These are phyloP conservation scores for Wickerhamiella sergipiensis DNA, from an alignment of 805 yeast species.

Conservation along the genomic window DNA sequence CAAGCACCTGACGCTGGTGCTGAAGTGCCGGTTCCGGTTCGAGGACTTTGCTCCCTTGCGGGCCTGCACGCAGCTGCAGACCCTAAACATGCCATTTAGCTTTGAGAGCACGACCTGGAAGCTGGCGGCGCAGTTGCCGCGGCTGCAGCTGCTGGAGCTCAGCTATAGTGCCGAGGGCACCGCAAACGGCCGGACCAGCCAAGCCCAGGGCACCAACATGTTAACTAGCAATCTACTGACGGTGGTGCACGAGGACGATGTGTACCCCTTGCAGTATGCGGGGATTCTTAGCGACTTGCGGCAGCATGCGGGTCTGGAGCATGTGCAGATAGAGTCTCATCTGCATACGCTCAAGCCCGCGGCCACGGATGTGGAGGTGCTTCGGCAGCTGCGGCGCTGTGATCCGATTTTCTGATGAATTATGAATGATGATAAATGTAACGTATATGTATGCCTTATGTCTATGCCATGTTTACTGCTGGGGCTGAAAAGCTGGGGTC, in stretches of 20 bases:
- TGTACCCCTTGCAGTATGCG: constrained; percentile 13
- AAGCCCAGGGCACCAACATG: constrained; percentile 3
- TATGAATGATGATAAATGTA: neutral
- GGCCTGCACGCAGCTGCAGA: constrained; percentile 3
- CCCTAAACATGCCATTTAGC: constrained; percentile 12
- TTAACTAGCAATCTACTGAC: constrained; percentile 13
- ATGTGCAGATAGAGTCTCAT: constrained; percentile 11
- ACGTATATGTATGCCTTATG: neutral
- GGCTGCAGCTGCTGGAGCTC: constrained; percentile 9
- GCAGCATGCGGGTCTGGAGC: constrained; percentile 8
- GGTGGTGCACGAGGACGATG: constrained; percentile 12
- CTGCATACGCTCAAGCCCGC: constrained; percentile 3
- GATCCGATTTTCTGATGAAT: neutral
- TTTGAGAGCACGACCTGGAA: constrained; percentile 12
- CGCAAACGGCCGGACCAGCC: neutral
- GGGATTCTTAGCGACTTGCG: constrained; percentile 8
- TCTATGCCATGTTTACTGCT: no score
- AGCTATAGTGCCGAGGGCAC: constrained; percentile 1
- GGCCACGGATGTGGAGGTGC: neutral
- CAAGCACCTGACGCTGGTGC: constrained; percentile 5
- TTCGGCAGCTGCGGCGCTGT: neutral
- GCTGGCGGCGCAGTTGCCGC: constrained; percentile 6
- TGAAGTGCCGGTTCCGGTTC: constrained; percentile 7
- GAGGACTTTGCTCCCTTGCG: constrained; percentile 9
- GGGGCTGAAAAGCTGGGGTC: no score